Percentiles rank a stretch among this genome's conserved stretches.
Conservation (phyloP, 306 rosid genomes). For the Prunus mongolica region DNA sequence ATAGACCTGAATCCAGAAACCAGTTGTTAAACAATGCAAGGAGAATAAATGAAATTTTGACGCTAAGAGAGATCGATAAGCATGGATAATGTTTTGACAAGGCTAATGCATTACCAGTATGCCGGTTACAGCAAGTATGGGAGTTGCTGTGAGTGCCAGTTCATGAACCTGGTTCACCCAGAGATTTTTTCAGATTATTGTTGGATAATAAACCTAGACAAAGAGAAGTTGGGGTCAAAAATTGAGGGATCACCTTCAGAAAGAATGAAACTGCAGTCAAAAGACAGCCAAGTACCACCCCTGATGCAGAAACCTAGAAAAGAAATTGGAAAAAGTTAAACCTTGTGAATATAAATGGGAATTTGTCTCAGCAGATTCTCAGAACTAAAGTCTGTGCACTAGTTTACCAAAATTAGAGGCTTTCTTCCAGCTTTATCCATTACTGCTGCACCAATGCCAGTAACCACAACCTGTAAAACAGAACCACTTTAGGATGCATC, state of each 20-base stretch:
- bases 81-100: background rate
- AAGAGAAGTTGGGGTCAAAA: background rate
- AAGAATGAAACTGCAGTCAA: constrained; percentile 67
- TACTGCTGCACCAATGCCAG: constrained; percentile 54
- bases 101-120: constrained; percentile 47
- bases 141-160: constrained; percentile 41
- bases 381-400: background rate
- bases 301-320: constrained; percentile 62
- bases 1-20: constrained; percentile 49
- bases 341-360: constrained; percentile 8
- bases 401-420: constrained; percentile 67
- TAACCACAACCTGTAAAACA: constrained; percentile 53
- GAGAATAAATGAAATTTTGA: background rate
- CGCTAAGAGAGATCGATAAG: background rate
- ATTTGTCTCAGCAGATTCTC: constrained; percentile 2
- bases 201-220: background rate
- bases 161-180: constrained; percentile 51
- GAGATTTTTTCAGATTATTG: constrained; percentile 4
- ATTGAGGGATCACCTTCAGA: constrained; percentile 49
- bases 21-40: background rate
- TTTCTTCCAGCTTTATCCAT: constrained; percentile 78
- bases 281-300: constrained; percentile 60
- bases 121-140: constrained; percentile 63
- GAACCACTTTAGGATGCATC: constrained; percentile 7
- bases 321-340: constrained; percentile 15